Evolutionary conservation across 2,329 filamentous ascomycete species (phyloP), one percentile per base, ranked within the genome.

Genomic region (Xylaria sp.): DNA sequence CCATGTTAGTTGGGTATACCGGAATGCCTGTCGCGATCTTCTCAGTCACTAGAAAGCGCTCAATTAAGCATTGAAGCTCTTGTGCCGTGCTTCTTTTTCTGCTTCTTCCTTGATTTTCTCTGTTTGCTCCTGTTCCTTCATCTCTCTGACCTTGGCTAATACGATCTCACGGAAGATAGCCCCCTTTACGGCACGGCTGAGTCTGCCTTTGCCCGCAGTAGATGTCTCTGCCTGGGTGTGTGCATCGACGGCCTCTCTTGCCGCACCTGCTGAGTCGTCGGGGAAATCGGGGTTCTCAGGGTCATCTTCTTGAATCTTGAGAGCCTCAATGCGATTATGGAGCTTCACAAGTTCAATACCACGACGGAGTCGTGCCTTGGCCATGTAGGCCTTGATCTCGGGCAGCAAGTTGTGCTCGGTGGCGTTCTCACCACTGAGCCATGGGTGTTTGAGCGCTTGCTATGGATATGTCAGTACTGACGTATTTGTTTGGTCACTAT

Each of bases 321-420:
- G 91, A 39, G 92, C 88, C 80, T 97, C 94, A 83, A 99, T 98
- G 73, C 95, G 93, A 83, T 98, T 98, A 73, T 94, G 90, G 64
- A 99, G 89, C 84, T 97, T 98, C 85, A 98, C 92, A 78, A 97
- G 91, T 82, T 98, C 94, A 83, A 99, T 97, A 77, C 94, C 95
- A 73, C 95, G 92, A 81, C 92, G 92, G 75, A 99, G 91, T 71
- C 94, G 94, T 66, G 94, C 93, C 82, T 94, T 94, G 72, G 94
- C 92, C 82, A 97, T 94, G 85, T 96, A 97, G 62, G 94, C 92
- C 82, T 92, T 93, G 86, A 99, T 97, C 84, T 99, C 96, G 74
- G 96, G 96, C 81, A 99, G 84, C 88, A 99, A 88, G 86, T 99
- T 94, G 89, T 98, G 94, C 82, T 98, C 94, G 70, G 92, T 94